Evolutionary conservation across 2,329 filamentous ascomycete genomes (phyloP).

Genomic region (Calonectria naviculata): DNA sequence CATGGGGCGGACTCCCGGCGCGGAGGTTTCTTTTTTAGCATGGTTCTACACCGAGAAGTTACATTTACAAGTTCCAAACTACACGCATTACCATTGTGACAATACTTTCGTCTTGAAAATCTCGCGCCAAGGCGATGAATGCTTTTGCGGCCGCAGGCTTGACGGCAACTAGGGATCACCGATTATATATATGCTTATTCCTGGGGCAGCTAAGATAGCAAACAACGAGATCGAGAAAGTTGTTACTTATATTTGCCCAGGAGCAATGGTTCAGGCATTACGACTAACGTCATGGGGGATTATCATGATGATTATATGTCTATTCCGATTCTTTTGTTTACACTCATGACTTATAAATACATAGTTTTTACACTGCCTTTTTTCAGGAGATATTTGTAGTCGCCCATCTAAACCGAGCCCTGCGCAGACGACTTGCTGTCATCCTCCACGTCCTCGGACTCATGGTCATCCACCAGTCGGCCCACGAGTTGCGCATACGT

Average conservation of each 20-base stretch:
- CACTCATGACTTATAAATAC: background rate
- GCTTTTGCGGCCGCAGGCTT: too few species aligned
- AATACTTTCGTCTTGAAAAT: too few species aligned
- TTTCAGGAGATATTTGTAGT: background rate
- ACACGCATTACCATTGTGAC: background rate
- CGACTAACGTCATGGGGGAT: too few species aligned
- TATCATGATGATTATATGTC: background rate
- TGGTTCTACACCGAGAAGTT: background rate
- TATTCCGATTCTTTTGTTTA: background rate
- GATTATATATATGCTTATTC: too few species aligned
- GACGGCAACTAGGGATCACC: too few species aligned
- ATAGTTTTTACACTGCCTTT: background rate
- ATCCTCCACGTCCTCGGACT: slow-evolving; percentile 38
- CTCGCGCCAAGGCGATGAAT: too few species aligned
- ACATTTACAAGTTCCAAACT: background rate
- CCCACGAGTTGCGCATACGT: slow-evolving; percentile 59
- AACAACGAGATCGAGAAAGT: too few species aligned
- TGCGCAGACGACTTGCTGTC: slow-evolving; percentile 34
- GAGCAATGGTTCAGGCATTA: too few species aligned
- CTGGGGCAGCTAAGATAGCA: too few species aligned
- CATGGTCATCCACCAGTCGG: slow-evolving; percentile 48
- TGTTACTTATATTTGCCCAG: too few species aligned
- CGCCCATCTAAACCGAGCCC: slow-evolving; percentile 5
- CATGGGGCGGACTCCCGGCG: slow-evolving; percentile 5
- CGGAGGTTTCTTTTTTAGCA: slow-evolving; percentile 10